Evolutionary conservation across 305 asterid genomes (phyloP).

Genomic region (Fraxinus platypoda): DNA sequence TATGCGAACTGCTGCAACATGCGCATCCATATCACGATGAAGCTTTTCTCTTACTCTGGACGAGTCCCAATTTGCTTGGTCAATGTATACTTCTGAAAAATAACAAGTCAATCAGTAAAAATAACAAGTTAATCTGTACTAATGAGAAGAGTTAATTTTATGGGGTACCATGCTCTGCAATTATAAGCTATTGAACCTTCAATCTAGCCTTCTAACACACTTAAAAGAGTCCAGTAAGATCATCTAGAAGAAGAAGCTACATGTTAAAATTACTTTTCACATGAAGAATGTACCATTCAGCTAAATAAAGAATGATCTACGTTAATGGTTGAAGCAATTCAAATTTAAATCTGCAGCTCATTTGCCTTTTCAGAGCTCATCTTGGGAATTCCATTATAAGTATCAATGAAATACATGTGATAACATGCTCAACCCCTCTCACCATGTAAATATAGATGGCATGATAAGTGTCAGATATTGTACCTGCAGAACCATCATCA

Average conservation of each 20-base stretch:
- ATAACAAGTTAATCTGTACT: not conserved
- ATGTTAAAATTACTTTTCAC: constrained; percentile 8
- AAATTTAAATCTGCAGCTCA: not conserved
- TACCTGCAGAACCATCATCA: constrained; percentile 78
- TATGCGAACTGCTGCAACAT: constrained; percentile 63
- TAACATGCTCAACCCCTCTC: constrained; percentile 22
- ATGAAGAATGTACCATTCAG: constrained; percentile 11
- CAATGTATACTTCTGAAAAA: constrained; percentile 66
- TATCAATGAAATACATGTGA: constrained; percentile 6
- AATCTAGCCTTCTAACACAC: not conserved
- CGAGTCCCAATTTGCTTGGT: constrained; percentile 85
- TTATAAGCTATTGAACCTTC: not conserved
- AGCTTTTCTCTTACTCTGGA: constrained; percentile 86
- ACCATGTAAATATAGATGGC: constrained; percentile 3
- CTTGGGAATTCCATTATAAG: constrained; percentile 10
- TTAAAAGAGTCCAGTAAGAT: not conserved
- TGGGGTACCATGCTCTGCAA: not conserved
- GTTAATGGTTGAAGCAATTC: constrained; percentile 5
- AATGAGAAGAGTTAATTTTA: not conserved
- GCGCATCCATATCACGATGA: constrained; percentile 88
- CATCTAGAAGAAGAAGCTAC: constrained; percentile 16
- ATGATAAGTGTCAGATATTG: constrained; percentile 16
- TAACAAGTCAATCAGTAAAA: constrained; percentile 17
- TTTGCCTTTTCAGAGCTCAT: not conserved
- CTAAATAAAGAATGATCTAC: not conserved